Conservation (phyloP, 176 grass and related monocot species). For the Avena insularis region DNA sequence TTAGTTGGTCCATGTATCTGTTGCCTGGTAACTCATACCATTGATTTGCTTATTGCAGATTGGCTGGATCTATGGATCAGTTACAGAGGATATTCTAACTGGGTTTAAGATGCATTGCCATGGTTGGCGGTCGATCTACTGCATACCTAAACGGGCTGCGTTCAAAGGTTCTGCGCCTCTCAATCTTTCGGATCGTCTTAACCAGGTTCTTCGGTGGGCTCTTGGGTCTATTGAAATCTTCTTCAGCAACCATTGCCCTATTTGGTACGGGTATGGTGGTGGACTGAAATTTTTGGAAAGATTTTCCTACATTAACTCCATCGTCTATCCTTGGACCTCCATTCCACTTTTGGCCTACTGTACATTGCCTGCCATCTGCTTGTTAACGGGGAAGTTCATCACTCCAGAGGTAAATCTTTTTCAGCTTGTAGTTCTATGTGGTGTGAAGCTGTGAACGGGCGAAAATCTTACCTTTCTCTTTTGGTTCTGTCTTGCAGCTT, state of each 20-base stretch:
- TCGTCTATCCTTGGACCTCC: slow-evolving; percentile 87
- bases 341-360: slow-evolving; percentile 84
- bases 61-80: slow-evolving; percentile 93
- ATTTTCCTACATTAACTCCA: slow-evolving; percentile 90
- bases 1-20: not conserved
- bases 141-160: slow-evolving; percentile 76
- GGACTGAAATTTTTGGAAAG: slow-evolving; percentile 84
- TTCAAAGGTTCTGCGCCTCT: slow-evolving; percentile 89
- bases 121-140: slow-evolving; percentile 91
- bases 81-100: slow-evolving; percentile 88
- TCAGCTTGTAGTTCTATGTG: not conserved
- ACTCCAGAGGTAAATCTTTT: slow-evolving; percentile 64
- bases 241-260: slow-evolving; percentile 86
- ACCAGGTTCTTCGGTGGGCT: slow-evolving; percentile 90
- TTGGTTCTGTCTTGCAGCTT: slow-evolving; percentile 55
- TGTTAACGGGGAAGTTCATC: slow-evolving; percentile 85
- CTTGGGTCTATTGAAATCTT: slow-evolving; percentile 91
- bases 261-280: slow-evolving; percentile 92
- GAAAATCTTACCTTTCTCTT: not conserved
- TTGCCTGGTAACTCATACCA: not conserved
- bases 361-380: slow-evolving; percentile 89
- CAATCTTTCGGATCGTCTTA: slow-evolving; percentile 93
- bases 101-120: slow-evolving; percentile 93
- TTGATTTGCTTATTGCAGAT: slow-evolving; percentile 55
- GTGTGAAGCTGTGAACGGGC: not conserved